Base-by-base conservation (phyloP, 768 basidiomycete species). In the Imleria badia region DNA sequence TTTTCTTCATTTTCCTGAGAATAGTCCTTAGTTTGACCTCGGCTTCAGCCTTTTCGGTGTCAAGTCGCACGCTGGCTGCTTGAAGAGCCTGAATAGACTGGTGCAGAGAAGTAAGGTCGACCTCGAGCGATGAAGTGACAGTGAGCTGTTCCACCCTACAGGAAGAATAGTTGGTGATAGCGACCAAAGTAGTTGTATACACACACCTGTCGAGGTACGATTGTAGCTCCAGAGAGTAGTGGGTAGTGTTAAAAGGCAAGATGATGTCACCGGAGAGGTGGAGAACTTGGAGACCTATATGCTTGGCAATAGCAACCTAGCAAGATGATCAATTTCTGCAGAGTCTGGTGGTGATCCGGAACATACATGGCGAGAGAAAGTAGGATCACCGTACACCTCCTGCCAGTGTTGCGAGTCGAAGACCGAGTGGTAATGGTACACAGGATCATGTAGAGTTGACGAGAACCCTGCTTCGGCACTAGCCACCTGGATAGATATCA, bases 341-440 rank as follows among this genome's bases (percentile, higher is more conserved):
- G 39, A 14, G 17, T 51, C 15, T 41, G 26, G 31, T 40, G 43
- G 3, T 34, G 22, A 54, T 26, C 50, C 10, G 33, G 44, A 34
- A 71, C 79, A 54, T 66, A 87, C 86, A 69, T 92, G 89, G 44
- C 83, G 80, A 66, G 81, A 73, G 75, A 90, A 94, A 19, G 81
- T 82, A 35, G 87, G 85, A 66, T 94, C 92, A 19, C 79, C 88
- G 57, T 87, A 93, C 48, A 79, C 64, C 59, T 89, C 84, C 67
- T 88, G 86, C 85, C 85, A 94, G 45, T 74, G 70, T 56, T 84
- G 78, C 23, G 80, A 82, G 66, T 93, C 90, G 62, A 87, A 92
- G 54, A 89, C 78, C 3, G 84, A 87, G 64, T 75, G 84, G 61
- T 92, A 93, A 67, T 92, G 90, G 60, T 90, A 91, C 3, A 77